Conservation (phyloP, 805 yeast species). For the Zygosaccharomyces lentus region DNA sequence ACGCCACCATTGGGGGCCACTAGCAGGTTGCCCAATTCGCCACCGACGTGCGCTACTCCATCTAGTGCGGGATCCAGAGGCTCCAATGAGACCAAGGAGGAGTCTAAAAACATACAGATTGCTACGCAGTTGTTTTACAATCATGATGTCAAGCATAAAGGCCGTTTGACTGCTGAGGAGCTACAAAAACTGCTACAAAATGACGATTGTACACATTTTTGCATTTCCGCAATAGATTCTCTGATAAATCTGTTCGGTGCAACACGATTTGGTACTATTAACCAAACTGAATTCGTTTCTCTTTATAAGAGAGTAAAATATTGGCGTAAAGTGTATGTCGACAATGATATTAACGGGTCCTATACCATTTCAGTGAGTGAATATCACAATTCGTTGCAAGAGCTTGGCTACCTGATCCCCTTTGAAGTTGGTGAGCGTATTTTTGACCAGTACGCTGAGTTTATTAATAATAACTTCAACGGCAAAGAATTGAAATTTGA, state of each 20-base stretch:
- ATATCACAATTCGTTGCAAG: constrained; percentile 34
- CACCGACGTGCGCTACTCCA: constrained; percentile 9
- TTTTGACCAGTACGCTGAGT: constrained; percentile 36
- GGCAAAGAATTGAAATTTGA: constrained; percentile 60
- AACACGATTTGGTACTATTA: constrained; percentile 34
- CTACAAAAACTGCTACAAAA: constrained; percentile 34
- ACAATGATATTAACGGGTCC: constrained; percentile 34
- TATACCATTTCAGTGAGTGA: constrained; percentile 32
- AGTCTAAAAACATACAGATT: constrained; percentile 25
- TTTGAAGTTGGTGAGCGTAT: constrained; percentile 34
- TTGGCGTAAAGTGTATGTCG: constrained; percentile 37
- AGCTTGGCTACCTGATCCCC: constrained; percentile 34
- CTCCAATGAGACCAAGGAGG: constrained; percentile 14
- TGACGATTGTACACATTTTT: constrained; percentile 34
- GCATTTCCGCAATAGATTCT: constrained; percentile 35
- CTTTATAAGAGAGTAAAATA: constrained; percentile 33
- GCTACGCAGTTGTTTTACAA: constrained; percentile 32
- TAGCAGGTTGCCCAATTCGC: constrained; percentile 10
- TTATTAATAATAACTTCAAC: constrained; percentile 25
- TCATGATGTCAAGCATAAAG: constrained; percentile 31
- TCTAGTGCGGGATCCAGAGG: constrained; percentile 11
- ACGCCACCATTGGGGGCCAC: constrained; percentile 13
- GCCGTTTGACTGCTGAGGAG: constrained; percentile 34
- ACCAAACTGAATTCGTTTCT: constrained; percentile 32
- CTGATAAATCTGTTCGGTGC: constrained; percentile 36